These are phyloP conservation scores for Malassezia psittaci DNA, from an alignment of 1,284 basidiomycete genomes.

Conservation along the genomic window DNA sequence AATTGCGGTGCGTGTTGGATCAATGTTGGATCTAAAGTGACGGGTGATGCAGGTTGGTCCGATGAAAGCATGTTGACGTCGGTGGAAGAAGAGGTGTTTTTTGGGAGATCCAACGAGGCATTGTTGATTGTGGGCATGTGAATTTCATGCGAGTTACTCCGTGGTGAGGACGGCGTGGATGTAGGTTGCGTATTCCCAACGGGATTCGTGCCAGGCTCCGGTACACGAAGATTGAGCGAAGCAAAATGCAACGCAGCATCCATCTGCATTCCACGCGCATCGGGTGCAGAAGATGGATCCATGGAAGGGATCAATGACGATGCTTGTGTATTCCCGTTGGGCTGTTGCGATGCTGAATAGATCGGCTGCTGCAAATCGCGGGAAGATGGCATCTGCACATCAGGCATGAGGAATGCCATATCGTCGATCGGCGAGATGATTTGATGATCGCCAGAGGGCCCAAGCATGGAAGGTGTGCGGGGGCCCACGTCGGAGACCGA, in stretches of 20 bases:
- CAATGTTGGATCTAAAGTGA: not conserved
- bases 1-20: not conserved
- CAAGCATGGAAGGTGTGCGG: conserved; percentile 13
- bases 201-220: not conserved
- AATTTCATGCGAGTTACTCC: not conserved
- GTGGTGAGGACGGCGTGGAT: not conserved
- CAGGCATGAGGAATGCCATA: conserved; percentile 7
- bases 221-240: conserved; percentile 5
- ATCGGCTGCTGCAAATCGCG: not conserved
- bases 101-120: too few relatives aligned
- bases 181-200: not conserved
- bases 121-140: too few relatives aligned
- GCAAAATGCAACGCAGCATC: conserved; percentile 11
- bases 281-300: too few relatives aligned
- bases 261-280: not conserved
- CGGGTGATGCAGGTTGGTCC: not conserved
- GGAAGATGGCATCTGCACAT: not conserved
- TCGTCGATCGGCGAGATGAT: conserved; percentile 14
- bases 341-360: too few relatives aligned
- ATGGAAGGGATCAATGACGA: too few relatives aligned
- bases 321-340: too few relatives aligned
- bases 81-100: too few relatives aligned
- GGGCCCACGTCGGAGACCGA: conserved; percentile 16
- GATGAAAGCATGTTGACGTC: too few relatives aligned
- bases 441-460: not conserved